Conservation (phyloP, 352 stramenopile genomes). For the Phytophthora pseudosyringae region DNA sequence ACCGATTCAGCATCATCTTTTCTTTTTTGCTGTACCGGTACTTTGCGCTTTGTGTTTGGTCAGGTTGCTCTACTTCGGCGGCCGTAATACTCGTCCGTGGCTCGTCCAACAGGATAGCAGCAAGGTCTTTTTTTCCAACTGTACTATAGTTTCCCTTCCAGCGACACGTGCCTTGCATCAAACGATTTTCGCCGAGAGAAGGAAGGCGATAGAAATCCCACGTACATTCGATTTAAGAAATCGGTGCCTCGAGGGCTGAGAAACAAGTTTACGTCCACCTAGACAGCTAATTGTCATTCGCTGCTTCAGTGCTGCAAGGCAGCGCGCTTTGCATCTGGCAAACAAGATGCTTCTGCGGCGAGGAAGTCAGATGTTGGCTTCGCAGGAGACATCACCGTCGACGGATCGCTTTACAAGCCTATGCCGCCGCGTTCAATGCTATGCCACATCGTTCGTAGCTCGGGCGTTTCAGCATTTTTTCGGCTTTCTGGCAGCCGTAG, state of each 20-base stretch:
- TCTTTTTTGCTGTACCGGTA: not conserved
- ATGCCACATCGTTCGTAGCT: slow-evolving; percentile 14
- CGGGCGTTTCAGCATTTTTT: not conserved
- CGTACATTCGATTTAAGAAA: slow-evolving; percentile 3
- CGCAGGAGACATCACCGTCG: not conserved
- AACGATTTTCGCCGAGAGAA: no score
- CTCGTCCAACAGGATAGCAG: no score
- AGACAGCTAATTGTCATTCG: no score
- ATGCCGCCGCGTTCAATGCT: not conserved
- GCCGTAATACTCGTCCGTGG: not conserved
- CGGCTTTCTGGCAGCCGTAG: no score
- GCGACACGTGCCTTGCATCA: no score
- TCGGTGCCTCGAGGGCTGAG: not conserved
- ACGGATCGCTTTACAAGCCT: slow-evolving; percentile 6
- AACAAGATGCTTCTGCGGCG: slow-evolving; percentile 20
- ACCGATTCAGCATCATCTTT: slow-evolving; percentile 17
- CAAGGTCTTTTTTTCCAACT: no score
- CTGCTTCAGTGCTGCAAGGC: not conserved
- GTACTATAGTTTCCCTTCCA: no score
- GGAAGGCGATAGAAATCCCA: slow-evolving; percentile 1
- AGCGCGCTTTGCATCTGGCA: slow-evolving; percentile 4
- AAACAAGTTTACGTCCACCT: not conserved
- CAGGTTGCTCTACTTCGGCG: not conserved
- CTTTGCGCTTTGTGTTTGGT: not conserved
- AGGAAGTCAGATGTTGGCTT: slow-evolving; percentile 22